Percentiles rank a stretch among this genome's conserved stretches.
phyloP scores from a whole-genome alignment of 768 basidiomycete species.

The Paxillus involutus region DNA sequence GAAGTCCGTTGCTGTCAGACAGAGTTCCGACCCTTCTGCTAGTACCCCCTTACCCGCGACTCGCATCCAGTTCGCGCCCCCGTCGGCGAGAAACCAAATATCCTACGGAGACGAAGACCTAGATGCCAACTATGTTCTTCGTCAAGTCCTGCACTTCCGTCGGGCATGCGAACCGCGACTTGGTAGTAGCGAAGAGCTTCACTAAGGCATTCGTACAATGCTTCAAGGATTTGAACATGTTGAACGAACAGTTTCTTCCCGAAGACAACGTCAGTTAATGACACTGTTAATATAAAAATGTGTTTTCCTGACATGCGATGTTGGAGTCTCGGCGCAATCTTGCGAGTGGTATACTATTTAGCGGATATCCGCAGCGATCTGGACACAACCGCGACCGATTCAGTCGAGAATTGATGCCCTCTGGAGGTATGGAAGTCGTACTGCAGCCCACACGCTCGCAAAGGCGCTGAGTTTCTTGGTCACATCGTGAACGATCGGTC shows the following conservation, averaged over 20 bases:
- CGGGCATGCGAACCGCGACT: conserved; percentile 12
- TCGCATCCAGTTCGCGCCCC: too few species aligned
- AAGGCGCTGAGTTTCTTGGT: conserved; percentile 16
- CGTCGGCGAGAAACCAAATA: too few species aligned
- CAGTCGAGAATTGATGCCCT: neutral
- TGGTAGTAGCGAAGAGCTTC: conserved; percentile 23
- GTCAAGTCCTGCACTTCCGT: neutral
- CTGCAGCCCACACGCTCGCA: conserved; percentile 11
- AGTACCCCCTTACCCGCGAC: too few species aligned
- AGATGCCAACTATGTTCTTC: too few species aligned
- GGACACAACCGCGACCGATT: neutral
- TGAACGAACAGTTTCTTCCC: conserved; percentile 8
- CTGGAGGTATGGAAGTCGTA: neutral
- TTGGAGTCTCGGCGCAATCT: conserved; percentile 3
- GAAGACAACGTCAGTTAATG: neutral
- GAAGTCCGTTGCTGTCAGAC: too few species aligned
- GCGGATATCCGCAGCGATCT: conserved; percentile 20
- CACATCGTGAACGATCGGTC: conserved; percentile 19
- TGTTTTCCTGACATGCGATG: conserved; percentile 10
- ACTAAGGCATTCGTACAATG: conserved; percentile 19
- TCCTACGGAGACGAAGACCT: too few species aligned
- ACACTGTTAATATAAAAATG: neutral
- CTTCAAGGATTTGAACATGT: conserved; percentile 14
- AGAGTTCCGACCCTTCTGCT: too few species aligned
- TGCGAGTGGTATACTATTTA: conserved; percentile 9